phyloP scores from a whole-genome alignment of 2,329 filamentous ascomycete genomes.

The Ceratocystis papillata region DNA sequence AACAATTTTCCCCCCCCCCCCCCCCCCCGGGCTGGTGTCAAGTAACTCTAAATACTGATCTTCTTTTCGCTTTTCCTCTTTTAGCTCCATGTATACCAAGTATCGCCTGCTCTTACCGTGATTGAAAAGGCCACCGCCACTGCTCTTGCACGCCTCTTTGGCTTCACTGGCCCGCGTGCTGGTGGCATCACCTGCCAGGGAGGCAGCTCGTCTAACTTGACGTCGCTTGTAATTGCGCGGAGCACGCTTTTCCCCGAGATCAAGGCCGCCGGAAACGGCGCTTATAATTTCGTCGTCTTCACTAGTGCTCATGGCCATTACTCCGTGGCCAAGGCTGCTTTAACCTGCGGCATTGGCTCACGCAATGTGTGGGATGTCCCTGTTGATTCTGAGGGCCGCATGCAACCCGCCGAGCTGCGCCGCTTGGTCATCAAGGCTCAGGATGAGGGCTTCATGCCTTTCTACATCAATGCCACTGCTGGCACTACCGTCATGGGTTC shows the following conservation, averaged over 20 bases:
- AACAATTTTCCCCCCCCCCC: no score
- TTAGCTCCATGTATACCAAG: slow-evolving; percentile 79
- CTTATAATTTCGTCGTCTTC: slow-evolving; percentile 64
- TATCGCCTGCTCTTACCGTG: slow-evolving; percentile 76
- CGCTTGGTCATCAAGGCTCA: slow-evolving; percentile 51
- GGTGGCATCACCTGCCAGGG: slow-evolving; percentile 70
- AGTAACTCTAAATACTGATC: neutral
- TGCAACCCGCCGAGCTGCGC: slow-evolving; percentile 57
- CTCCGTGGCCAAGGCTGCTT: slow-evolving; percentile 87
- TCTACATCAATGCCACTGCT: slow-evolving; percentile 92
- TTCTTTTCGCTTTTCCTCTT: no score
- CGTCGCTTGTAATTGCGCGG: slow-evolving; percentile 74
- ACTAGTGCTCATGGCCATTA: slow-evolving; percentile 89
- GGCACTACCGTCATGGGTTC: slow-evolving; percentile 88
- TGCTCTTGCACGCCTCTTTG: slow-evolving; percentile 64
- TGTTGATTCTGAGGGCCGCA: slow-evolving; percentile 60
- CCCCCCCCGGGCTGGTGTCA: neutral
- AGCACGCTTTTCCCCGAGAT: slow-evolving; percentile 74
- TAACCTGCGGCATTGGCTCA: slow-evolving; percentile 74
- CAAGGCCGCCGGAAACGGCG: slow-evolving; percentile 59
- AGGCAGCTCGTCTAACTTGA: slow-evolving; percentile 73
- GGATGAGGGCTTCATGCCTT: slow-evolving; percentile 61
- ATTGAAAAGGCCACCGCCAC: slow-evolving; percentile 76
- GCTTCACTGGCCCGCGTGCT: slow-evolving; percentile 58
- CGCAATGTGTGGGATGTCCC: slow-evolving; percentile 61